Conservation (phyloP, 495 filamentous ascomycete species). For the Apiosordaria backusii region DNA sequence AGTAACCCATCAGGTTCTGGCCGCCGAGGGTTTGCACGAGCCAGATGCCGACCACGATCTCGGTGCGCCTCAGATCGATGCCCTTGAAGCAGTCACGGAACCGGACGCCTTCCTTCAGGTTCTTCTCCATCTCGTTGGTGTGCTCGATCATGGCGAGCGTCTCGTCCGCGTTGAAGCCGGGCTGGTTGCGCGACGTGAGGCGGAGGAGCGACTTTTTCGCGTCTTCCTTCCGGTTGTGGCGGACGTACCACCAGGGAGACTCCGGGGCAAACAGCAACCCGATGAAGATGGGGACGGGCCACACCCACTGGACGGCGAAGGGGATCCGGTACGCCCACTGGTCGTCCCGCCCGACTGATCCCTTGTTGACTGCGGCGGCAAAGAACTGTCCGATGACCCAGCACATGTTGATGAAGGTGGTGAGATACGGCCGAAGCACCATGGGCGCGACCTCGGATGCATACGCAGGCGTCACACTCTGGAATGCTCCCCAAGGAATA, state of each 20-base stretch:
- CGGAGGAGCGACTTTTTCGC: slow-evolving; percentile 58
- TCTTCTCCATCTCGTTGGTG: slow-evolving; percentile 62
- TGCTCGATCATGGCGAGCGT: slow-evolving; percentile 70
- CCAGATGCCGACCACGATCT: slow-evolving; percentile 63
- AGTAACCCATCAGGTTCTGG: slow-evolving; percentile 65
- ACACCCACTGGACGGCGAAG: slow-evolving; percentile 70
- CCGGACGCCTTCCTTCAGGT: slow-evolving; percentile 51
- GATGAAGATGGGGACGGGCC: slow-evolving; percentile 63
- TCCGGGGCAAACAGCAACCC: slow-evolving; percentile 62
- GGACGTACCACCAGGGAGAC: slow-evolving; percentile 68
- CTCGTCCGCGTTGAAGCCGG: slow-evolving; percentile 57
- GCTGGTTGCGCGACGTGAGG: slow-evolving; percentile 52
- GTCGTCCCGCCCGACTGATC: slow-evolving; percentile 47
- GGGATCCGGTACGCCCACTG: slow-evolving; percentile 64
- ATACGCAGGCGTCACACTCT: slow-evolving; percentile 63
- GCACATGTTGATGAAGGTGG: slow-evolving; percentile 69
- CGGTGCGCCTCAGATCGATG: slow-evolving; percentile 61
- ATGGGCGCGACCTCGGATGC: slow-evolving; percentile 67
- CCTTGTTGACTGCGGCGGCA: slow-evolving; percentile 59
- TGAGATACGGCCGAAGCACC: slow-evolving; percentile 60
- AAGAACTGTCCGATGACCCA: slow-evolving; percentile 71
- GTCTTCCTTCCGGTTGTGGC: slow-evolving; percentile 51
- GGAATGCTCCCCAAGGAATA: slow-evolving; percentile 62
- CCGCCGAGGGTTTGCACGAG: slow-evolving; percentile 65
- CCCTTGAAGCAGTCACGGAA: slow-evolving; percentile 67